Evolutionary conservation across 305 asterid genomes (phyloP).

Genomic region (Solanum hybrid): DNA sequence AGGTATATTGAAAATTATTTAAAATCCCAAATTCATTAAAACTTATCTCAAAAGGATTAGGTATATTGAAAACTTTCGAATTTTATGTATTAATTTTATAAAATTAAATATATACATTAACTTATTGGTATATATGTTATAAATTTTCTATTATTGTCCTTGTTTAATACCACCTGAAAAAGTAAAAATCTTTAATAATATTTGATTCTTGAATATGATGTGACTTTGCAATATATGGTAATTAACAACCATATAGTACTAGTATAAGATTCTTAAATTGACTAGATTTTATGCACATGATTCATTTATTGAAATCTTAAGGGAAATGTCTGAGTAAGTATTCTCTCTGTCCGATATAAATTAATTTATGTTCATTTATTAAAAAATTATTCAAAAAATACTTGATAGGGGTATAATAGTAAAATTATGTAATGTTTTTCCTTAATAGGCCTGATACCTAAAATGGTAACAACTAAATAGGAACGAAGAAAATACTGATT

Average conservation of each 20-base stretch:
- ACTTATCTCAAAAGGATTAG: not conserved
- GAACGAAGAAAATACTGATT: accelerated
- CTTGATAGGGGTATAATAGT: accelerated
- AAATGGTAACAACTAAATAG: no score
- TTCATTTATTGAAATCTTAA: not conserved
- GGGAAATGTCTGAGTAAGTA: not conserved
- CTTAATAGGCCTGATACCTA: accelerated
- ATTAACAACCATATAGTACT: not conserved
- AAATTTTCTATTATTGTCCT: not conserved
- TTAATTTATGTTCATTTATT: no score
- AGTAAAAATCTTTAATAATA: not conserved
- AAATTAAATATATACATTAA: not conserved
- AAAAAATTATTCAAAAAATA: no score
- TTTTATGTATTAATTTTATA: no score
- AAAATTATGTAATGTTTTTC: no score
- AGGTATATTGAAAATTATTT: not conserved
- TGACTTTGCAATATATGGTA: not conserved
- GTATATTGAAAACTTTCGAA: no score
- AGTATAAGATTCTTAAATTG: not conserved
- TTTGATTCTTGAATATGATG: not conserved
- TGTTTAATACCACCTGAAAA: not conserved
- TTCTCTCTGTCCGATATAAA: not conserved
- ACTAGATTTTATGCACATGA: not conserved
- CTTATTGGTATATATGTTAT: not conserved
- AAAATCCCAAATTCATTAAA: not conserved